These are phyloP conservation scores for Fusarium subtropicale DNA, from an alignment of 2,329 filamentous ascomycete species.

Conservation along the genomic window DNA sequence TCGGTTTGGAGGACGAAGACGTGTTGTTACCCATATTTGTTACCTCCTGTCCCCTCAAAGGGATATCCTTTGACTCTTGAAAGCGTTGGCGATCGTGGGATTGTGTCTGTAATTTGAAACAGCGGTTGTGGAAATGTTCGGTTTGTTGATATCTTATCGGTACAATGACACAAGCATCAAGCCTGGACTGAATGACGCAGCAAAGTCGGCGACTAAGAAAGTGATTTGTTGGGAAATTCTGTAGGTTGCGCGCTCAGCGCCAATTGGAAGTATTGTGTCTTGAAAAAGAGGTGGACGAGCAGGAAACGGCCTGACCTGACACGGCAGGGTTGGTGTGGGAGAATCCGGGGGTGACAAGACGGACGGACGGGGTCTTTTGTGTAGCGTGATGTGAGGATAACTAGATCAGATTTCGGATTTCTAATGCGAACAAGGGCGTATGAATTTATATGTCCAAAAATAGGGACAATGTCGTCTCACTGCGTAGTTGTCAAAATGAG, in stretches of 20 bases:
- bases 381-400: slow-evolving; percentile 28
- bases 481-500: neutral
- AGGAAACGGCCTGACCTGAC: slow-evolving; percentile 31
- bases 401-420: slow-evolving; percentile 13
- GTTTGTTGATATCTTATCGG: slow-evolving; percentile 34
- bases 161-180: slow-evolving; percentile 31
- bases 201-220: neutral
- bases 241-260: slow-evolving; percentile 33
- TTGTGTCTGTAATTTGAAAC: neutral
- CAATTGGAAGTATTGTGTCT: slow-evolving; percentile 26
- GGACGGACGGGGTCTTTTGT: slow-evolving; percentile 14
- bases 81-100: neutral
- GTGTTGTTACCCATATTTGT: slow-evolving; percentile 55
- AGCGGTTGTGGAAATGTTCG: slow-evolving; percentile 5
- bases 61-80: slow-evolving; percentile 11
- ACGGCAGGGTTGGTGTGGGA: slow-evolving; percentile 33
- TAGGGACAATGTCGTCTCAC: neutral
- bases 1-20: slow-evolving; percentile 54
- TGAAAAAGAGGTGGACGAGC: slow-evolving; percentile 15
- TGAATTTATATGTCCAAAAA: neutral
- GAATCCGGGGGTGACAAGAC: slow-evolving; percentile 18
- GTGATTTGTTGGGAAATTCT: slow-evolving; percentile 1
- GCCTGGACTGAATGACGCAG: slow-evolving; percentile 14
- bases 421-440: slow-evolving; percentile 4
- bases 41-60: slow-evolving; percentile 25